These are phyloP conservation scores for Periconia digitata DNA, from an alignment of 2,329 filamentous ascomycete species.

Conservation along the genomic window DNA sequence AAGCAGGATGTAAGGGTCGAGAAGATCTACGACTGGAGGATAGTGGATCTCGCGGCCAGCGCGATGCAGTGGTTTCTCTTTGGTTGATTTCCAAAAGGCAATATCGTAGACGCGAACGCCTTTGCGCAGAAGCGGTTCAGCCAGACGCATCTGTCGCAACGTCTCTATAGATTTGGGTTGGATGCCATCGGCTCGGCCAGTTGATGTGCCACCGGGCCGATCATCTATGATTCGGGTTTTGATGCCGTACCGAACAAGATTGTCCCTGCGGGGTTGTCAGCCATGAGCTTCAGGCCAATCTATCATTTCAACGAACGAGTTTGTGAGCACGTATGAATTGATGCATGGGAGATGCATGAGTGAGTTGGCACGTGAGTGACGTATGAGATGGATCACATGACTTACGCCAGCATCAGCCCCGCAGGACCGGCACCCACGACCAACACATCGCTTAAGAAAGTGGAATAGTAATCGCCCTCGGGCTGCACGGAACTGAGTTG, in stretches of 20 bases:
- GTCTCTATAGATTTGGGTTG: constrained; percentile 81
- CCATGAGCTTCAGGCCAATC: background rate
- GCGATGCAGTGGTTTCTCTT: constrained; percentile 54
- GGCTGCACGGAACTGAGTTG: constrained; percentile 15
- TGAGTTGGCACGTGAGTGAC: background rate
- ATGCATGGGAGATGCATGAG: too few relatives aligned
- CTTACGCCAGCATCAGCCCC: constrained; percentile 45
- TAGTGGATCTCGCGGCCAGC: constrained; percentile 70
- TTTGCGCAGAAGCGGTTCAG: constrained; percentile 66
- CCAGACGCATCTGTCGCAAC: constrained; percentile 71
- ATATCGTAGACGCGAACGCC: constrained; percentile 75
- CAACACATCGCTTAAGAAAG: constrained; percentile 42
- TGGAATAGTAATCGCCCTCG: constrained; percentile 28
- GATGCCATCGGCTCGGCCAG: constrained; percentile 70
- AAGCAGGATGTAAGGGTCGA: constrained; percentile 57
- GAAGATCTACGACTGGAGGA: constrained; percentile 53
- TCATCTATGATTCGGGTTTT: constrained; percentile 69
- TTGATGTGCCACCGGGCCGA: constrained; percentile 66
- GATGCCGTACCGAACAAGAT: constrained; percentile 67
- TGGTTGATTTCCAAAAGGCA: constrained; percentile 61
- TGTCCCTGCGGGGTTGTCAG: constrained; percentile 43
- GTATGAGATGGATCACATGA: constrained; percentile 23
- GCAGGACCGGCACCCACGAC: constrained; percentile 48
- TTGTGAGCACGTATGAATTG: too few relatives aligned
- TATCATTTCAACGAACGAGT: background rate